Evolutionary conservation across 371 early-diverging fungal genomes (phyloP), one percentile per base, ranked within the genome.

Genomic region (Actinomortierella ambigua): DNA sequence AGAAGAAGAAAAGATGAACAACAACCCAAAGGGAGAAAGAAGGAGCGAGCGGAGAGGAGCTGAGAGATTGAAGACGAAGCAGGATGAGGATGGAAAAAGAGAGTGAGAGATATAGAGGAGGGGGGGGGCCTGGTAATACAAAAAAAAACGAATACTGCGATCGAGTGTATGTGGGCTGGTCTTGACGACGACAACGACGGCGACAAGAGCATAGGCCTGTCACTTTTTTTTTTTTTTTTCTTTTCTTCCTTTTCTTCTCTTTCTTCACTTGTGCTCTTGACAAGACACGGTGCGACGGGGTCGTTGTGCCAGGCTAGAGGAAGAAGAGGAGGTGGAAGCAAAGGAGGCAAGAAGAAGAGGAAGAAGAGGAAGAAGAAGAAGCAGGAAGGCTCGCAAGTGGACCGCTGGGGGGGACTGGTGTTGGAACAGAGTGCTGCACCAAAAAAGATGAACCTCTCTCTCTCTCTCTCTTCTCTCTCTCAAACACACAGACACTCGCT

Each of bases 401-500:
- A 34, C 14, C 9, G n/a, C 22, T 26, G 15, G 49, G 26, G 29
- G 22, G 51, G 39, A 50, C 18, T 43, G 42, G 7, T 18, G 50
- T 6, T 13, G 11, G 24, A 26, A 13, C 5, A 50, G 50, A 23
- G n/a, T n/a, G n/a, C n/a, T n/a, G n/a, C n/a, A n/a, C 20, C 20
- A 50, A 27, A 27, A 18, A 50, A 27, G 50, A 50, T 18, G 26
- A 13, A 50, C 13, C 2, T 44, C 44, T 44, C 13, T 44, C 44
- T 44, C 13, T 44, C 44, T 44, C 20, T 44, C 44, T 13, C 20
- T 15, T 44, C 13, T 6, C 44, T 44, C n/a, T 13, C 15, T 13
- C 13, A 44, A n/a, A 4, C 4, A 44, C 18, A 14, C 24, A 7
- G 26, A 69, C 65, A 65, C 64, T 69, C 18, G n/a, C n/a, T n/a